These are phyloP conservation scores for Talaromyces ruber DNA, from an alignment of 495 filamentous ascomycete genomes.

Conservation along the genomic window DNA sequence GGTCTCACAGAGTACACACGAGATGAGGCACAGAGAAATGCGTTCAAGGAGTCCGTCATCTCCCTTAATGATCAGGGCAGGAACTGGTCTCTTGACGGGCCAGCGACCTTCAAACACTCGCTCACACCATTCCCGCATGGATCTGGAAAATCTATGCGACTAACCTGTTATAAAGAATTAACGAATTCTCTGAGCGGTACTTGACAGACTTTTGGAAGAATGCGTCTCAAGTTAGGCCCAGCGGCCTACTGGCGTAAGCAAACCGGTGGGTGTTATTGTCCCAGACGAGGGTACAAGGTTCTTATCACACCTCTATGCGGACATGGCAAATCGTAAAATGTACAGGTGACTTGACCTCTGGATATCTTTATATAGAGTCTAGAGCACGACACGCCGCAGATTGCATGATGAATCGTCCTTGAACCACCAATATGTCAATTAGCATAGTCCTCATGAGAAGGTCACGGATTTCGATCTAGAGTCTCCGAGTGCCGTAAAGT, in stretches of 20 bases:
- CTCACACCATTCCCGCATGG: not conserved
- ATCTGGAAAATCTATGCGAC: not conserved
- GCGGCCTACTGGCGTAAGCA: not conserved
- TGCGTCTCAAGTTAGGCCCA: not conserved
- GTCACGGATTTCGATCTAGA: not conserved
- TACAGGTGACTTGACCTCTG: not conserved
- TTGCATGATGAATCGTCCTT: not conserved
- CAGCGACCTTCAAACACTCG: not conserved
- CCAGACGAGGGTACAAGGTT: not conserved
- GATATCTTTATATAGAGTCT: not conserved
- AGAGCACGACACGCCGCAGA: not conserved
- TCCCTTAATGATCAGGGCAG: not conserved
- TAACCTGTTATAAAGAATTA: not conserved
- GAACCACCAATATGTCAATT: not conserved
- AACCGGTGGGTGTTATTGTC: not conserved
- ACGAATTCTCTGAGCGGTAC: not conserved
- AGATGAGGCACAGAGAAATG: not conserved
- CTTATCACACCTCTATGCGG: not conserved
- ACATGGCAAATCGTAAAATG: not conserved
- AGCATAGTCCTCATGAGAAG: not conserved
- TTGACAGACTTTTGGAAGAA: not conserved
- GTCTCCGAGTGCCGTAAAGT: not conserved
- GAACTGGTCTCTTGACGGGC: not conserved
- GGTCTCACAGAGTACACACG: conserved; percentile 12
- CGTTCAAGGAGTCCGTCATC: not conserved